Evolutionary conservation across 768 basidiomycete genomes (phyloP).

Genomic region (Suillus luteus): DNA sequence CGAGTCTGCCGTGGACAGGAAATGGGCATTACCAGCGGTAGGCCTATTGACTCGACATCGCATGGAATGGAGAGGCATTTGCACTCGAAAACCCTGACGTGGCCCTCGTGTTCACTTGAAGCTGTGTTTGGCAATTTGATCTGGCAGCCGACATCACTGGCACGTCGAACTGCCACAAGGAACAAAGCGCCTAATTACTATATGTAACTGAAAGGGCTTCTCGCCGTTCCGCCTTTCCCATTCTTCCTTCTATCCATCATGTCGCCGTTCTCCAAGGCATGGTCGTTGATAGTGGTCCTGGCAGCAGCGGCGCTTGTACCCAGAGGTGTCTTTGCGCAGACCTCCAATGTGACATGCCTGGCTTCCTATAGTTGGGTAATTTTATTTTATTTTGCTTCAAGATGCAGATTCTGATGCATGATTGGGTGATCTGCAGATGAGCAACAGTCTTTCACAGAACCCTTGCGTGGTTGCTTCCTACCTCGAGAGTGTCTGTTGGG

Average conservation of each 20-base stretch:
- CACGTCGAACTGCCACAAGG: conserved; percentile 20
- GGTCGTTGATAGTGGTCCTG: conserved; percentile 24
- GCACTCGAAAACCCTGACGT: not conserved
- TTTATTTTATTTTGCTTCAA: not conserved
- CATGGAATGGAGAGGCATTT: not conserved
- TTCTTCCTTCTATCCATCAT: conserved; percentile 14
- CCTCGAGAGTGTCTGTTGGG: conserved; percentile 43
- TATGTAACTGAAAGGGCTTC: not conserved
- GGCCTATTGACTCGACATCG: not conserved
- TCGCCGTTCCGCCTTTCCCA: not conserved
- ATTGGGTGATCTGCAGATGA: conserved; percentile 24
- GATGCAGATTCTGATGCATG: conserved; percentile 7
- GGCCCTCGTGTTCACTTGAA: not conserved
- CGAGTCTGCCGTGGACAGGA: not conserved
- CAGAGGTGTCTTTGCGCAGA: conserved; percentile 23
- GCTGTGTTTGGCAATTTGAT: not conserved
- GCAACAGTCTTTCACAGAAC: conserved; percentile 48
- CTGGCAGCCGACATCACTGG: not conserved
- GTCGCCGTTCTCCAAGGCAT: conserved; percentile 12
- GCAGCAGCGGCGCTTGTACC: conserved; percentile 23
- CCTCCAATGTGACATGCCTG: conserved; percentile 24
- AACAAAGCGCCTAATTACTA: conserved; percentile 8
- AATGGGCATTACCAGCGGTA: not conserved
- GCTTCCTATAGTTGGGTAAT: conserved; percentile 32
- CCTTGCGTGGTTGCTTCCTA: conserved; percentile 49